These are phyloP conservation scores for Favolaschia claudopus DNA, from an alignment of 768 basidiomycete species.

Conservation along the genomic window DNA sequence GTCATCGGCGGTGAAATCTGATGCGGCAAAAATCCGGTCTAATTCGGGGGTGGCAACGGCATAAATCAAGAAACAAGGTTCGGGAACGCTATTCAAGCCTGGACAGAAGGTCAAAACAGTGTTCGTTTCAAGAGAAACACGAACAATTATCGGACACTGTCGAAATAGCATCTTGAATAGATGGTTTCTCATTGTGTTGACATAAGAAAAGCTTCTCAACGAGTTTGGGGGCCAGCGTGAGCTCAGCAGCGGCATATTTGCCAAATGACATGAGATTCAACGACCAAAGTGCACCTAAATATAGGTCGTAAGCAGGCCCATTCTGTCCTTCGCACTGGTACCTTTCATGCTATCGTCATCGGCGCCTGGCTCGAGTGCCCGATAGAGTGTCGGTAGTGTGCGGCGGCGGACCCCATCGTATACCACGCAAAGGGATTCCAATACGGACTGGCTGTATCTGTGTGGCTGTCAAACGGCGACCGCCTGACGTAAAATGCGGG, in stretches of 20 bases:
- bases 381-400: conserved; percentile 65
- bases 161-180: conserved; percentile 76
- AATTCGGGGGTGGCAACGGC: conserved; percentile 55
- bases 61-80: conserved; percentile 66
- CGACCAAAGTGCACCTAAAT: conserved; percentile 73
- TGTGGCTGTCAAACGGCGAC: conserved; percentile 29
- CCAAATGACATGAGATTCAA: conserved; percentile 72
- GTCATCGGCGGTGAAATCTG: conserved; percentile 43
- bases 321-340: not conserved
- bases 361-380: conserved; percentile 67
- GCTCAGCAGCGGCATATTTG: conserved; percentile 67
- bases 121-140: conserved; percentile 30
- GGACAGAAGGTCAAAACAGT: conserved; percentile 1
- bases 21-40: conserved; percentile 45
- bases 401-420: conserved; percentile 76
- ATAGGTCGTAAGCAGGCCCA: not conserved
- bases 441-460: conserved; percentile 56
- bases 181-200: conserved; percentile 89
- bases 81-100: conserved; percentile 69
- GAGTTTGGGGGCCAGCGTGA: conserved; percentile 65
- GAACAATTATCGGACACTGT: conserved; percentile 70
- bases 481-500: not conserved
- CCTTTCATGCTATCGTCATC: conserved; percentile 94
- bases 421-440: conserved; percentile 60
- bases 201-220: conserved; percentile 70